Evolutionary conservation across 345 rosid genomes (phyloP).

Genomic region (Gossypium bickii): DNA sequence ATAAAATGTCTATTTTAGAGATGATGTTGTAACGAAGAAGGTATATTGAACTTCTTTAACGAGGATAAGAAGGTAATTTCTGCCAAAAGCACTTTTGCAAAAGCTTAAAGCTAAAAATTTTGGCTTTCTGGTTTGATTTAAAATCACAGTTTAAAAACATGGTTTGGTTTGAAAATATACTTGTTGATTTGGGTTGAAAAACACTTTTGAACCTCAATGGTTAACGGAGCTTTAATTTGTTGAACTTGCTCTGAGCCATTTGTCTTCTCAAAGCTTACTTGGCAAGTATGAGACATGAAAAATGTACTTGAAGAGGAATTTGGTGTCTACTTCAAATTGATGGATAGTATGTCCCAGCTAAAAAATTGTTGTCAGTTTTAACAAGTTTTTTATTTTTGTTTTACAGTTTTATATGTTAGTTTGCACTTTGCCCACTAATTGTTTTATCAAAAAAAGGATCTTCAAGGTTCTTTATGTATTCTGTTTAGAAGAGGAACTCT

Average conservation of each 20-base stretch:
- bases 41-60: no score
- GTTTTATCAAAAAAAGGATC: not conserved
- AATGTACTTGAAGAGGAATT: not conserved
- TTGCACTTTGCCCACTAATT: not conserved
- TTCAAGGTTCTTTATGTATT: not conserved
- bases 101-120: no score
- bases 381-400: not conserved
- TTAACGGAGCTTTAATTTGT: not conserved
- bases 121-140: no score
- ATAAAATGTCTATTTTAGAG: no score
- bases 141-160: no score
- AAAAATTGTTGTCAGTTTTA: not conserved
- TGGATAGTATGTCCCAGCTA: not conserved
- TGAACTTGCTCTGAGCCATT: not conserved
- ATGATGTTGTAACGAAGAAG: no score
- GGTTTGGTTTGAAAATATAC: no score
- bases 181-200: no score
- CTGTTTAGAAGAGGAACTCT: not conserved
- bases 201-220: no score
- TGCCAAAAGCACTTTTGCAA: no score
- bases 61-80: no score
- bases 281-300: not conserved
- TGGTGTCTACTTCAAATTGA: not conserved
- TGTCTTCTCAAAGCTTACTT: not conserved
- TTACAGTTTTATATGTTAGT: not conserved